phyloP scores from a whole-genome alignment of 805 yeast genomes.

The Pichia exigua region DNA sequence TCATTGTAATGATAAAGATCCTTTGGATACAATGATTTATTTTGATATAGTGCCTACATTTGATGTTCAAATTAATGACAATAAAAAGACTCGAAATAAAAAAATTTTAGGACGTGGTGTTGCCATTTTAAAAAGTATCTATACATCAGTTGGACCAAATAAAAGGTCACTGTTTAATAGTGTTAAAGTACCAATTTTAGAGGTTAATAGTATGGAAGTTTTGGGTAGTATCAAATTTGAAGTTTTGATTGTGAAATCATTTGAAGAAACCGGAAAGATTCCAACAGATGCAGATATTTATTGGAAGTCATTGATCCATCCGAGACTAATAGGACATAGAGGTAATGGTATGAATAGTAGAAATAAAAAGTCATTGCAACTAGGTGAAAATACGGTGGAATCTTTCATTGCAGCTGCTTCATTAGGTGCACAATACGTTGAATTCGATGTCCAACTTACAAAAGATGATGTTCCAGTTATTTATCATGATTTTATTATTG shows the following conservation, averaged over 20 bases:
- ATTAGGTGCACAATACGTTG: slow-evolving; percentile 92
- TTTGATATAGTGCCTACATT: slow-evolving; percentile 92
- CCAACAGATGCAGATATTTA: slow-evolving; percentile 67
- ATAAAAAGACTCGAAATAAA: slow-evolving; percentile 11
- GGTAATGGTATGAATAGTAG: slow-evolving; percentile 86
- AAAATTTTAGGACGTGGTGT: slow-evolving; percentile 75
- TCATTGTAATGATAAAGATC: slow-evolving; percentile 40
- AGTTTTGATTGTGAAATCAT: slow-evolving; percentile 62
- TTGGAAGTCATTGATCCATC: slow-evolving; percentile 84
- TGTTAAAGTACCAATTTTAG: slow-evolving; percentile 70
- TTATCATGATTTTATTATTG: slow-evolving; percentile 89
- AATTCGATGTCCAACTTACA: slow-evolving; percentile 92
- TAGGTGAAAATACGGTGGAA: slow-evolving; percentile 93
- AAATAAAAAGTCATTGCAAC: slow-evolving; percentile 67
- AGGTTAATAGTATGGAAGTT: slow-evolving; percentile 59
- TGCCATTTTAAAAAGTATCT: slow-evolving; percentile 54
- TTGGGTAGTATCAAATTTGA: slow-evolving; percentile 77
- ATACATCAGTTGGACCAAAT: slow-evolving; percentile 60
- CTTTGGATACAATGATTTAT: slow-evolving; percentile 49
- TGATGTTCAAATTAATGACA: slow-evolving; percentile 27
- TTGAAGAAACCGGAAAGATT: slow-evolving; percentile 59
- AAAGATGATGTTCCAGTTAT: slow-evolving; percentile 88
- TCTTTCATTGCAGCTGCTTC: slow-evolving; percentile 95
- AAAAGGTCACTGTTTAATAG: slow-evolving; percentile 59
- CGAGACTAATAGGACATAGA: slow-evolving; percentile 92